Percentiles rank a stretch among this genome's conserved stretches.
These are phyloP conservation scores for Thelonectria rubi DNA, from an alignment of 2,329 filamentous ascomycete genomes.

Conservation along the genomic window DNA sequence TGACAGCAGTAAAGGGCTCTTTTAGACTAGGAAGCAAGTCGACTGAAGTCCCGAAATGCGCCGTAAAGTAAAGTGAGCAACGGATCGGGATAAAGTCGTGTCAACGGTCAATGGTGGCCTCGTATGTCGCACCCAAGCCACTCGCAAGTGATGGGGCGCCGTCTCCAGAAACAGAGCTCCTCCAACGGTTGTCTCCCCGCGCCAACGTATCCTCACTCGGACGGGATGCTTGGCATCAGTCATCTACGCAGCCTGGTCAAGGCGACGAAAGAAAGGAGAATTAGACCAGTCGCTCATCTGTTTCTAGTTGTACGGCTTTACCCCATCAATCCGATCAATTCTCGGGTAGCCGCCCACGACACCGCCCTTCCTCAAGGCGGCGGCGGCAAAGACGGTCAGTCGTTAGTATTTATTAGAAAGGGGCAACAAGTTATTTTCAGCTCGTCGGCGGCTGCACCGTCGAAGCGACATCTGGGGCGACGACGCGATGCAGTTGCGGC, in stretches of 20 bases:
- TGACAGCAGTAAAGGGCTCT: no score
- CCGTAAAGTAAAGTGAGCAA: no score
- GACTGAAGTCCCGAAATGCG: no score
- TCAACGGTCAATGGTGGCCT: no score
- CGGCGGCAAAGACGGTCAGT: conserved; percentile 56
- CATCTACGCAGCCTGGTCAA: conserved; percentile 7
- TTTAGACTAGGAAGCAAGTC: no score
- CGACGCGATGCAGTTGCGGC: conserved; percentile 52
- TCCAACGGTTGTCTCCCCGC: conserved; percentile 12
- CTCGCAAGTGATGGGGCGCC: neutral
- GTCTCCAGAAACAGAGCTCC: neutral
- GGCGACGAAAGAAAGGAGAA: conserved; percentile 8
- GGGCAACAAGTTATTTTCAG: conserved; percentile 54
- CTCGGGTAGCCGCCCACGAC: conserved; percentile 55
- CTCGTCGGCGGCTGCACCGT: conserved; percentile 53
- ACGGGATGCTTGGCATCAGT: conserved; percentile 9
- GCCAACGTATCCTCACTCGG: conserved; percentile 5
- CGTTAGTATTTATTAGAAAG: conserved; percentile 58
- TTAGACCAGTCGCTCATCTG: neutral
- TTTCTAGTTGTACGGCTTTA: conserved; percentile 54
- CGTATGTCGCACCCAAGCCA: neutral
- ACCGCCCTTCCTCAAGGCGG: conserved; percentile 61
- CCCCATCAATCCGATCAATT: conserved; percentile 58
- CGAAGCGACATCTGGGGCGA: conserved; percentile 50
- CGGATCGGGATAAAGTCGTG: no score